A percentile compares a stretch with the other conserved stretches of the same genome.
These are phyloP conservation scores for Phytopythium aichiense DNA, from an alignment of 352 stramenopile genomes.

Conservation along the genomic window DNA sequence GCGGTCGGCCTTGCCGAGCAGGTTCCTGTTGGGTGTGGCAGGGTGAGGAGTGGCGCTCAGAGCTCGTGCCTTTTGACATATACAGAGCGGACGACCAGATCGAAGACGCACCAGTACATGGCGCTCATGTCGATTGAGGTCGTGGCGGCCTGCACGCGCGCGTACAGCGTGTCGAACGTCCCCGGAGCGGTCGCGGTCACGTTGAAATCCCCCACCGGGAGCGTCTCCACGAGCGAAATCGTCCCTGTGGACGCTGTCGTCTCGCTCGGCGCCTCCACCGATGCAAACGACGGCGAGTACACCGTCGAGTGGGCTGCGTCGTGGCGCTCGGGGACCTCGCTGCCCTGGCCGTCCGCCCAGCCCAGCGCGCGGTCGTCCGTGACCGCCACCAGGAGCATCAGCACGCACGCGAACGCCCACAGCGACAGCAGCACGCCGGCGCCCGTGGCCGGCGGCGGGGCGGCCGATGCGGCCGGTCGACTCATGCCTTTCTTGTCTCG, in stretches of 20 bases:
- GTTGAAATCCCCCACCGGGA: conserved; percentile 59
- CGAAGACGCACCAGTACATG: conserved; percentile 65
- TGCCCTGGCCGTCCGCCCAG: neutral
- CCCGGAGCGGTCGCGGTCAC: conserved; percentile 27
- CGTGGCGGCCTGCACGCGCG: conserved; percentile 34
- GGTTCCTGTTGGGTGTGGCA: conserved; percentile 23
- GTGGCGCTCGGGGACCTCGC: too few relatives aligned
- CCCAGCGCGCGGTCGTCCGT: neutral
- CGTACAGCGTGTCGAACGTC: conserved; percentile 49
- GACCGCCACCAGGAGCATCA: conserved; percentile 4
- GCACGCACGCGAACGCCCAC: conserved; percentile 5
- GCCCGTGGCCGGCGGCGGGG: neutral
- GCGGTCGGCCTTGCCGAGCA: conserved; percentile 56
- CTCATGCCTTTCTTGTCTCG: neutral
- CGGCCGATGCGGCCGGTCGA: neutral
- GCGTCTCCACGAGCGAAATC: conserved; percentile 57
- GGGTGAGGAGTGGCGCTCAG: too few relatives aligned
- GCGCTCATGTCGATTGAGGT: conserved; percentile 66
- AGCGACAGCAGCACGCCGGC: conserved; percentile 1
- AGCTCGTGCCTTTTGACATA: too few relatives aligned
- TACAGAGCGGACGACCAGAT: too few relatives aligned
- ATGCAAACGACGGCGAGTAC: neutral
- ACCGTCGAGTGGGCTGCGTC: neutral
- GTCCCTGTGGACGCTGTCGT: conserved; percentile 8
- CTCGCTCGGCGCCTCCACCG: neutral